These are phyloP conservation scores for Houttuynia cordata DNA, from an alignment of 164 flowering plant genomes.

Conservation along the genomic window DNA sequence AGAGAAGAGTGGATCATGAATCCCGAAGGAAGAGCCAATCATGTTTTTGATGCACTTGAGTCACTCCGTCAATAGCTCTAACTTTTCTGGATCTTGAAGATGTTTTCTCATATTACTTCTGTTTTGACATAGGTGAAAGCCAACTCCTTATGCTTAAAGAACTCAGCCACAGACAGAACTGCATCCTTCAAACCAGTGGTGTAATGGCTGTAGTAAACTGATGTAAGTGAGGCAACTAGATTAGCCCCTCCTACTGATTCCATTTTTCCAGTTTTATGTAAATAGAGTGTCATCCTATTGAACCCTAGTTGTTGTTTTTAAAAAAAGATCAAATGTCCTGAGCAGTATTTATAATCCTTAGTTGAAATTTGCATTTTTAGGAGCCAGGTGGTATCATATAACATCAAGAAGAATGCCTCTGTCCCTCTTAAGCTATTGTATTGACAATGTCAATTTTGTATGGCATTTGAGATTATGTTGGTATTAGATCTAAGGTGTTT, in stretches of 20 bases:
- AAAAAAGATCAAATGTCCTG: no score
- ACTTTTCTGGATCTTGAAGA: not conserved
- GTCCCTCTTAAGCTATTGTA: no score
- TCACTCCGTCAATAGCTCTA: not conserved
- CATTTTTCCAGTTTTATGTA: no score
- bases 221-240: constrained; percentile 13
- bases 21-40: constrained; percentile 73
- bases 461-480: not conserved
- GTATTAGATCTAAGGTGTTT: not conserved
- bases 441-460: no score
- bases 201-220: constrained; percentile 61
- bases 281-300: no score
- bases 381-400: no score
- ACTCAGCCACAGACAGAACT: constrained; percentile 34
- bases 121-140: constrained; percentile 49
- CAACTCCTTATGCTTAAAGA: constrained; percentile 65
- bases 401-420: no score
- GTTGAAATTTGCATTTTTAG: no score
- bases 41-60: constrained; percentile 53
- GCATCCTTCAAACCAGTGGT: constrained; percentile 63
- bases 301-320: no score
- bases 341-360: no score
- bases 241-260: no score
- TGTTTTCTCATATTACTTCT: not conserved
- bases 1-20: constrained; percentile 95